A percentile compares a stretch with the other conserved stretches of the same genome.
Conservation (phyloP, 2,329 filamentous ascomycete genomes). For the Parastagonospora nodorum region DNA sequence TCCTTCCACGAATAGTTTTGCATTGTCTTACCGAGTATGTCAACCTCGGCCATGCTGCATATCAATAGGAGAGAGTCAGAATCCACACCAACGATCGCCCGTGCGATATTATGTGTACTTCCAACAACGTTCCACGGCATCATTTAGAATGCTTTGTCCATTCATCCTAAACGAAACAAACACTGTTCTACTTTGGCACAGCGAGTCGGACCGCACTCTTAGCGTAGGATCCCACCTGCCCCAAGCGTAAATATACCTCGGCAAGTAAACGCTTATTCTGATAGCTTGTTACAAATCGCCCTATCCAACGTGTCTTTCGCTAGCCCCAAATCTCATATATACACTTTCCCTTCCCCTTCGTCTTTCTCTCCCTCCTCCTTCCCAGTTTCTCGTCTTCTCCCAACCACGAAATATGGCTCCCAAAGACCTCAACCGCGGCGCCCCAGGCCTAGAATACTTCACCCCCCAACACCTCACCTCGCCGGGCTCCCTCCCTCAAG, state of each 20-base stretch:
- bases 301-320: no score
- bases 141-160: no score
- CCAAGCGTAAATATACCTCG: conserved; percentile 13
- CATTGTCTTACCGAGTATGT: no score
- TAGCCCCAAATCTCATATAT: not conserved
- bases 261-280: conserved; percentile 2
- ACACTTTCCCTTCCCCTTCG: not conserved
- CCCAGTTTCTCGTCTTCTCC: not conserved
- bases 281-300: conserved; percentile 18
- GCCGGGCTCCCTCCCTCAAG: conserved; percentile 43
- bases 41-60: no score
- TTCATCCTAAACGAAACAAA: no score
- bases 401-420: conserved; percentile 26
- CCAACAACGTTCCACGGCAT: no score
- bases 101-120: no score
- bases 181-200: no score
- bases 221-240: not conserved
- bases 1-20: no score
- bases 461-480: conserved; percentile 51
- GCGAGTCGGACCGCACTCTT: not conserved
- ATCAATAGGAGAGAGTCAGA: no score
- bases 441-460: conserved; percentile 48
- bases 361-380: not conserved
- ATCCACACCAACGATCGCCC: no score
- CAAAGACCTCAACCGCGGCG: conserved; percentile 32